phyloP scores from a whole-genome alignment of 1,284 basidiomycete genomes.

The Anthracocystis setariae region DNA sequence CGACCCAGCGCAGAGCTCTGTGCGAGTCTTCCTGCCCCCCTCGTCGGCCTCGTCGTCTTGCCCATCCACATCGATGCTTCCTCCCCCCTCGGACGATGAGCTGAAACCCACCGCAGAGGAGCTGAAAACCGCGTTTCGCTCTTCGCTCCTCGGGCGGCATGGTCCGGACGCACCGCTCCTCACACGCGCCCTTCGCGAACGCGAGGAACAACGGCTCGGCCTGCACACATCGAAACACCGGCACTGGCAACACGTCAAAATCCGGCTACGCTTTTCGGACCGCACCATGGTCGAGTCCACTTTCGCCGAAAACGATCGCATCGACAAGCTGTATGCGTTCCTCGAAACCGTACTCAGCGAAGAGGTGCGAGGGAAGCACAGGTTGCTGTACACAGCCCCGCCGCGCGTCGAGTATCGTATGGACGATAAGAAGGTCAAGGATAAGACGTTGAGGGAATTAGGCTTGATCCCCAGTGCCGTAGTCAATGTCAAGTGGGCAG shows the following conservation, averaged over 20 bases:
- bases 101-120: conserved; percentile 79
- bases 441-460: conserved; percentile 76
- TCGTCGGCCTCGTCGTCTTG: conserved; percentile 6
- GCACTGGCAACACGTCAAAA: conserved; percentile 80
- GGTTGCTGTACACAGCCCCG: conserved; percentile 82
- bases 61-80: background rate
- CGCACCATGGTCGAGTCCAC: conserved; percentile 81
- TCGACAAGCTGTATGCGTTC: conserved; percentile 82
- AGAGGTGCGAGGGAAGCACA: conserved; percentile 78
- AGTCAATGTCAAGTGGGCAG: conserved; percentile 79
- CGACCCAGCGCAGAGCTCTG: background rate
- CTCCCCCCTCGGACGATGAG: conserved; percentile 30
- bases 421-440: conserved; percentile 77
- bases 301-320: conserved; percentile 80
- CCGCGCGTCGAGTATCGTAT: conserved; percentile 83
- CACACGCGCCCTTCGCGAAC: conserved; percentile 77
- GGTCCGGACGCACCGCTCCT: conserved; percentile 81
- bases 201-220: conserved; percentile 71
- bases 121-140: conserved; percentile 76
- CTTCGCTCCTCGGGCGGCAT: conserved; percentile 74
- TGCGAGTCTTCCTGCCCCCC: conserved; percentile 26
- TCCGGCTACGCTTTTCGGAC: conserved; percentile 83
- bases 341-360: conserved; percentile 78
- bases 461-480: conserved; percentile 82
- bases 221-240: conserved; percentile 75